Conservation (phyloP, 768 basidiomycete species). For the Exsudoporus frostii region DNA sequence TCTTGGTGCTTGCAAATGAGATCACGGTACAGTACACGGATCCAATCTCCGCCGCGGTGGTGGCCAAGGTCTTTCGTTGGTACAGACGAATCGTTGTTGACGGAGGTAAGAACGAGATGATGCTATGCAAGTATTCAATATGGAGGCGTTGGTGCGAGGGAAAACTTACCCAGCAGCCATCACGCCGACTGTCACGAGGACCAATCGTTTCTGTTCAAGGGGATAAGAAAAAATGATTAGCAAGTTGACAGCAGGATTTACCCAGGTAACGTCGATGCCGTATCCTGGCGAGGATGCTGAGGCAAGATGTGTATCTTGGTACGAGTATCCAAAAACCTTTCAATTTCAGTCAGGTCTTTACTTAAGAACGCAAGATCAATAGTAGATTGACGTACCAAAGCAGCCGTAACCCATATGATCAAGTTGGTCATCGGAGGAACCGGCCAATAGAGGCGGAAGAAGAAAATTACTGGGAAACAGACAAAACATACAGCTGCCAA, state of each 20-base stretch:
- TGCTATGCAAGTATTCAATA: conserved; percentile 33
- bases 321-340: conserved; percentile 73
- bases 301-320: conserved; percentile 52
- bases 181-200: conserved; percentile 70
- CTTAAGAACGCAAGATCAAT: neutral
- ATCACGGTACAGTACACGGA: conserved; percentile 73
- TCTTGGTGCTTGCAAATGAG: conserved; percentile 60
- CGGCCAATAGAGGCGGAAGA: conserved; percentile 69
- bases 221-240: neutral
- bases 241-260: conserved; percentile 23
- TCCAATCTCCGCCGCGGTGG: conserved; percentile 65
- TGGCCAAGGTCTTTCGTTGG: conserved; percentile 67
- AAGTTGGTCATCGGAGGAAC: conserved; percentile 69
- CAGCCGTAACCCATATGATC: conserved; percentile 61
- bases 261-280: conserved; percentile 74
- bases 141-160: neutral
- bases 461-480: conserved; percentile 71
- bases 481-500: conserved; percentile 66
- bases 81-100: conserved; percentile 71
- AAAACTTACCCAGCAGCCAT: conserved; percentile 66
- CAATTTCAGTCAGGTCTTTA: neutral
- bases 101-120: conserved; percentile 74
- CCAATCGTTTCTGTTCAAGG: conserved; percentile 52
- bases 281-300: conserved; percentile 51
- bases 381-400: conserved; percentile 45